Conservation (phyloP, 2,329 filamentous ascomycete genomes). For the Stemphylium vesicarium region DNA sequence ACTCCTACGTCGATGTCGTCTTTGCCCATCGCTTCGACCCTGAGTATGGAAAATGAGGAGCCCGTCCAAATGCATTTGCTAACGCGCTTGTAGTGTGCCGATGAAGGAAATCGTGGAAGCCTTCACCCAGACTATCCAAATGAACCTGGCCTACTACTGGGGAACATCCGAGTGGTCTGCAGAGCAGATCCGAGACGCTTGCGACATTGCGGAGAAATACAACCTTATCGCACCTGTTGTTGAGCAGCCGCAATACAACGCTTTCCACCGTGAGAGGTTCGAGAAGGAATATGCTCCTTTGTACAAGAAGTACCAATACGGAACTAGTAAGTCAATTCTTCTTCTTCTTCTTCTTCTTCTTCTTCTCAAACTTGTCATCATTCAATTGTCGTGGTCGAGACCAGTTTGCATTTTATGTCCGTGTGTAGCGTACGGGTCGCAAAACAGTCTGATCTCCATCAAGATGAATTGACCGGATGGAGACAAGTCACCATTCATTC, state of each 20-base stretch:
- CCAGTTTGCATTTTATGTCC: no score
- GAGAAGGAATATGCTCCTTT: slow-evolving; percentile 67
- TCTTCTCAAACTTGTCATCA: no score
- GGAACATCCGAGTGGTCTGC: slow-evolving; percentile 67
- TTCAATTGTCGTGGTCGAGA: no score
- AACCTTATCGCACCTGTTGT: slow-evolving; percentile 64
- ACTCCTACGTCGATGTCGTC: slow-evolving; percentile 71
- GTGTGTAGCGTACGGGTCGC: no score
- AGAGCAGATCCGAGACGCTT: slow-evolving; percentile 64
- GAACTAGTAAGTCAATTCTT: slow-evolving; percentile 54
- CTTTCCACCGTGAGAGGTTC: slow-evolving; percentile 66
- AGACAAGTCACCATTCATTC: neutral
- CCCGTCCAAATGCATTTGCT: neutral
- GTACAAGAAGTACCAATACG: slow-evolving; percentile 63
- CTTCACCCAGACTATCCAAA: slow-evolving; percentile 58
- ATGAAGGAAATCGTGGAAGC: slow-evolving; percentile 68
- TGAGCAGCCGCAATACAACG: slow-evolving; percentile 66
- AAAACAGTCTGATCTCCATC: no score
- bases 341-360: no score
- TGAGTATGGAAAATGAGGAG: slow-evolving; percentile 33
- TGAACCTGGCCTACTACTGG: slow-evolving; percentile 63
- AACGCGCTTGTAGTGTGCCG: slow-evolving; percentile 52
- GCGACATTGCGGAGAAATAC: slow-evolving; percentile 66
- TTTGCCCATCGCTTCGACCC: slow-evolving; percentile 67
- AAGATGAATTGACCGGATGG: no score